Evolutionary conservation across 169 alveolate genomes (phyloP).

Genomic region (Plasmodium adleri): DNA sequence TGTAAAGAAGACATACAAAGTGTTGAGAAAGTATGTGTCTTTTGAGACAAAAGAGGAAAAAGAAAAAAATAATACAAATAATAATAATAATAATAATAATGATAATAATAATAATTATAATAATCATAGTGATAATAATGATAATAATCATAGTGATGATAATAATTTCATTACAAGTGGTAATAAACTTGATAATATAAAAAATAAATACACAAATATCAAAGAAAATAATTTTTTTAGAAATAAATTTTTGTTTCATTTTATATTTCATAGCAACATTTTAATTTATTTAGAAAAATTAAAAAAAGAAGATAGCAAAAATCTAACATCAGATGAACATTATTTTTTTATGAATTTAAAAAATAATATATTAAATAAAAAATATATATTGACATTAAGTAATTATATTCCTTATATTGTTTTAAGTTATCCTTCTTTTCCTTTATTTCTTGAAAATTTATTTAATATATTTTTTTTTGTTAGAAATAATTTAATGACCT

Average conservation of each 20-base stretch:
- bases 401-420: background rate
- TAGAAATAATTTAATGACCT: conserved; percentile 16
- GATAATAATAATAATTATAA: background rate
- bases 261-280: conserved; percentile 32
- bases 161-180: background rate
- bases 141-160: background rate
- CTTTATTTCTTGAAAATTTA: conserved; percentile 12
- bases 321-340: conserved; percentile 25
- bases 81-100: background rate
- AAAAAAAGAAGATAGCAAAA: conserved; percentile 32
- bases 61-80: background rate
- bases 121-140: background rate
- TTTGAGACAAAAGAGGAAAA: background rate
- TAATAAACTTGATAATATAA: too few species aligned
- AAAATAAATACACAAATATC: background rate
- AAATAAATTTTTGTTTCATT: background rate
- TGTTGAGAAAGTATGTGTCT: background rate
- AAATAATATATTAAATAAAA: conserved; percentile 18
- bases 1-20: conserved; percentile 35
- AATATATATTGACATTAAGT: conserved; percentile 18
- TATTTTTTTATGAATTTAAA: conserved; percentile 20
- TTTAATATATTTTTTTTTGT: conserved; percentile 52
- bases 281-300: conserved; percentile 27
- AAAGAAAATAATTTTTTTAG: background rate
- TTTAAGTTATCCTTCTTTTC: conserved; percentile 29